Base-by-base conservation (phyloP, 805 yeast species). In the Cyberlindnera mycetangii region DNA sequence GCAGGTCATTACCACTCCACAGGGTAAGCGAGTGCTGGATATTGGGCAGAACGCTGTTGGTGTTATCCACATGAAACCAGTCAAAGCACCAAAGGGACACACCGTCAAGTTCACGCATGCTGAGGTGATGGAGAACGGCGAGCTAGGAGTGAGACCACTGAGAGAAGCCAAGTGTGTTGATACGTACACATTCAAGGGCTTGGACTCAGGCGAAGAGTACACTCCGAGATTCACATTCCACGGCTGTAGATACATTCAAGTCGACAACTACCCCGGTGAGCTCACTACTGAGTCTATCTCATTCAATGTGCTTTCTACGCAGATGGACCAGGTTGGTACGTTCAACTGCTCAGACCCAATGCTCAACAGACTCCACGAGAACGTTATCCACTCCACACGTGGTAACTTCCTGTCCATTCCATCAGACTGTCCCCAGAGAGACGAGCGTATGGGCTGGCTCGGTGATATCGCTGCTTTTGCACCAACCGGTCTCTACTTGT, bases 391-490 rank as follows among this genome's bases (percentile, higher is more conserved):
- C 21, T 44, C 49, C 7, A 44, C 55, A 1, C 48, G 52, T 40
- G 55, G 55, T 32, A 51, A 51, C 37, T 51, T 47, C 31, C 28
- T 50, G 7, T 45, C 50, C 7, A 47, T 51, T 18, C 55, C 53
- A 11, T 7, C 47, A 1, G 55, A 52, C 33, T 52, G 55, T 39
- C 55, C 55, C 28, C 55, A 52, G 28, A 49, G 55, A 45, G 55
- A 52, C 28, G 55, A 52, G 31, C 47, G 55, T 38, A 49, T 52
- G 53, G 55, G 55, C 8, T 52, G 55, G 55, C 37, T 49, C 5
- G 55, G 55, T 43, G 55, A 52, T 25, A 49, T 52, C 36, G 55
- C 55, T 5, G 45, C 39, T 2, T 52, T 49, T 41, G 50, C 53
- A 1, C 55, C 55, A 39, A 52, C 55, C 16, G 48, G 47, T 14